Evolutionary conservation across 148 eudicot species (phyloP), one percentile per base, ranked within the genome.

Genomic region (Nepenthes gracilis): DNA sequence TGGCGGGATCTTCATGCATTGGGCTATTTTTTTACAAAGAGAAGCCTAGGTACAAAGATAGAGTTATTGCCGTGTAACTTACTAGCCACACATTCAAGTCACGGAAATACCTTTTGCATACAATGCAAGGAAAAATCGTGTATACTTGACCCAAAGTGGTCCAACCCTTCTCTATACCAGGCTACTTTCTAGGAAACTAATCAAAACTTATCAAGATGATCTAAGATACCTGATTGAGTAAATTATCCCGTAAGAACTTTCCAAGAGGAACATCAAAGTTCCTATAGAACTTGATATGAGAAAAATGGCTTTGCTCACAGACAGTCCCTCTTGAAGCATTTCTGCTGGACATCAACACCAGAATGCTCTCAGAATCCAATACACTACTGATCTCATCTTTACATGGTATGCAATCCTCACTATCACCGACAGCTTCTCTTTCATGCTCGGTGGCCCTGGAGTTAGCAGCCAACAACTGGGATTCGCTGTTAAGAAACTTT

Each of bases 281-380:
- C 61, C 80, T 74, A 83, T 93, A 93, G 67, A 93, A 93, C 77
- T 93, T 88, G 74, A 93, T 93, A 54, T 80, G 95, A 58, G 95
- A 84, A 72, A 88, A 87, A 75, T 75, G 90, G 67, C 91, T 84
- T 69, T 93, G 96, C 81, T 84, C 83, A 64, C 98, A 93, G 40
- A 86, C 68, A 61, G 82, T 82, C 65, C 95, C 95, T 61, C 74
- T 80, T 34, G 61, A 59, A 62, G 86, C 86, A 79, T 88, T 88
- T 62, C 88, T 81, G 57, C 83, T 74, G 32, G 98, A 88, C 83
- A 75, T 82, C 77, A 86, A 70, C 59, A 93, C 87, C 84, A 93
- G 79, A 73, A 93, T 93, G 67, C 98, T 88, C 75, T 88, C 96
- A 9, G 96, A 81, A 67, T 85, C 88, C 80, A 88, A 76, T 38